phyloP scores from a whole-genome alignment of 140 eudicot species.

The Ambrosia hybrid region DNA sequence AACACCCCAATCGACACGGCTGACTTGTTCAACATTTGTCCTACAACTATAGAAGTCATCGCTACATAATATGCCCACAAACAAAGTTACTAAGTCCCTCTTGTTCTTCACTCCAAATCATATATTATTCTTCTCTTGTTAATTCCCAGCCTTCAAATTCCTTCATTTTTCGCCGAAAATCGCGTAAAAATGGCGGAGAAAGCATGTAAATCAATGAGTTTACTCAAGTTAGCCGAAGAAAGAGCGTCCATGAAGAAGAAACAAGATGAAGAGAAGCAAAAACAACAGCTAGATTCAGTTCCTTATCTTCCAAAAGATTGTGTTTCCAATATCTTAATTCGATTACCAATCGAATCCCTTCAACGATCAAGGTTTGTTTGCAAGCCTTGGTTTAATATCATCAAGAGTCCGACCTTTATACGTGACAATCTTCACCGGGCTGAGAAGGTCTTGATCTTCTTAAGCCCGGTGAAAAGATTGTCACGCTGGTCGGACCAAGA shows the following conservation, averaged over 20 bases:
- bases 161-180: not conserved
- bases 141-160: not conserved
- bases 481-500: slow-evolving; percentile 8
- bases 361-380: slow-evolving; percentile 47
- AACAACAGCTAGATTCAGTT: slow-evolving; percentile 31
- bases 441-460: slow-evolving; percentile 45
- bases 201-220: slow-evolving; percentile 31
- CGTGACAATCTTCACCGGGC: slow-evolving; percentile 40
- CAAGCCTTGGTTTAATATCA: slow-evolving; percentile 50
- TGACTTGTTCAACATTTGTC: not conserved
- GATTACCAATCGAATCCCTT: slow-evolving; percentile 58
- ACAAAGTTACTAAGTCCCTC: not conserved
- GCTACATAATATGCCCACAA: not conserved
- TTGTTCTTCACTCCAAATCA: not conserved
- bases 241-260: slow-evolving; percentile 36
- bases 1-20: slow-evolving; percentile 14
- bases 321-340: slow-evolving; percentile 47
- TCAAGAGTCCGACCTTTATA: slow-evolving; percentile 40
- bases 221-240: slow-evolving; percentile 48
- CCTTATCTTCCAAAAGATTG: slow-evolving; percentile 55
- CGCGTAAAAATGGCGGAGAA: slow-evolving; percentile 32
- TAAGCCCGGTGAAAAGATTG: slow-evolving; percentile 14
- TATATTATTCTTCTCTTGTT: slow-evolving; percentile 6
- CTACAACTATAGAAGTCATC: slow-evolving; percentile 1
- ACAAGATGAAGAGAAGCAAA: slow-evolving; percentile 36